phyloP scores from a whole-genome alignment of 2,329 filamentous ascomycete genomes.

The Incumbomyces lentus region DNA sequence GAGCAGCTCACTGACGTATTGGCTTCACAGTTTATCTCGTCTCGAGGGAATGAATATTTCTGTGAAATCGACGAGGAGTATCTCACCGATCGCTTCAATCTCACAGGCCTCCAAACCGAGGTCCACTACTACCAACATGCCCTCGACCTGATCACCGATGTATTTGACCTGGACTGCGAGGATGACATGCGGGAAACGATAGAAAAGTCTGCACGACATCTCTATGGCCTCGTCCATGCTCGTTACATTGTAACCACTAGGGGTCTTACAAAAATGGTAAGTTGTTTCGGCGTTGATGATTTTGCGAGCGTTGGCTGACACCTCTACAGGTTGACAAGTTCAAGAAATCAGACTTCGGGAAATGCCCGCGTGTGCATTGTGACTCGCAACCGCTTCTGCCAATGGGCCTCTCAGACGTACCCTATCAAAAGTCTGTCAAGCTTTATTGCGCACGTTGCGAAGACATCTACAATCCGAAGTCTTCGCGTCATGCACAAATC shows the following conservation, averaged over 20 bases:
- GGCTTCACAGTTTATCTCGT: slow-evolving; percentile 78
- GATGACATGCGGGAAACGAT: slow-evolving; percentile 98
- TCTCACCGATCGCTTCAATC: slow-evolving; percentile 92
- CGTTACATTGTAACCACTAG: slow-evolving; percentile 94
- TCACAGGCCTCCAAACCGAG: slow-evolving; percentile 92
- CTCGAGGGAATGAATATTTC: slow-evolving; percentile 96
- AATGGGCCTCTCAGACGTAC: slow-evolving; percentile 84
- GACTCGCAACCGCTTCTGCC: slow-evolving; percentile 85
- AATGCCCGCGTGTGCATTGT: slow-evolving; percentile 94
- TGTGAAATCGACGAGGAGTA: slow-evolving; percentile 99
- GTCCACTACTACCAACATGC: slow-evolving; percentile 99
- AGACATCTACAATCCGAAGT: slow-evolving; percentile 98
- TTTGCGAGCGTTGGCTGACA: not conserved
- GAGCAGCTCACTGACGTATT: slow-evolving; percentile 9
- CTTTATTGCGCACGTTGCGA: slow-evolving; percentile 96
- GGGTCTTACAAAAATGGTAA: slow-evolving; percentile 90
- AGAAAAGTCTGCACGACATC: slow-evolving; percentile 88
- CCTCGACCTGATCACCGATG: slow-evolving; percentile 90
- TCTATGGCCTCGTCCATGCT: slow-evolving; percentile 93
- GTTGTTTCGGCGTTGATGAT: slow-evolving; percentile 18
- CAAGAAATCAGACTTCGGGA: slow-evolving; percentile 95
- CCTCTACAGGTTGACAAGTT: slow-evolving; percentile 80
- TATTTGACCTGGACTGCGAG: slow-evolving; percentile 97
- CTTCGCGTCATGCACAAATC: slow-evolving; percentile 84
- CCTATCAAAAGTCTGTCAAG: slow-evolving; percentile 83